These are phyloP conservation scores for Sarocladiaceae sp. DNA, from an alignment of 2,329 filamentous ascomycete species.

Conservation along the genomic window DNA sequence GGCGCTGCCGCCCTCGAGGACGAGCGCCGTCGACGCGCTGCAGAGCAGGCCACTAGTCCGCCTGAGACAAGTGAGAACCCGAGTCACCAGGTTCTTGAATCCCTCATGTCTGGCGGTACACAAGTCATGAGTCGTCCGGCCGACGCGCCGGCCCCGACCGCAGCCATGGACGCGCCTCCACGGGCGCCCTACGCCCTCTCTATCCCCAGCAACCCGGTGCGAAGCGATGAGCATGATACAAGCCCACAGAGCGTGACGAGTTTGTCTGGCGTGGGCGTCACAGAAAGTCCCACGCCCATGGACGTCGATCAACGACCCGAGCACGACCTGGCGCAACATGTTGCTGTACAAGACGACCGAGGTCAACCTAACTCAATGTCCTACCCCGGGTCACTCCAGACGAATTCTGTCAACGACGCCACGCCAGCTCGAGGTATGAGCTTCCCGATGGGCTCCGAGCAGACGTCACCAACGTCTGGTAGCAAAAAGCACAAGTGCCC, in stretches of 20 bases:
- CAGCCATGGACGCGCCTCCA: slow-evolving; percentile 31
- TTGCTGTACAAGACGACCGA: slow-evolving; percentile 46
- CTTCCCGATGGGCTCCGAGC: slow-evolving; percentile 43
- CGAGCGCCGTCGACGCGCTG: slow-evolving; percentile 41
- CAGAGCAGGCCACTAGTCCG: slow-evolving; percentile 30
- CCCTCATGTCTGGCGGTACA: slow-evolving; percentile 46
- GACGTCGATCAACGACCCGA: slow-evolving; percentile 42
- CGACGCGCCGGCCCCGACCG: slow-evolving; percentile 43
- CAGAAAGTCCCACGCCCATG: slow-evolving; percentile 47
- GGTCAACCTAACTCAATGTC: slow-evolving; percentile 44
- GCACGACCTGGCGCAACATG: slow-evolving; percentile 27
- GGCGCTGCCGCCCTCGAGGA: slow-evolving; percentile 49
- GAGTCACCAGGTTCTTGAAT: slow-evolving; percentile 45
- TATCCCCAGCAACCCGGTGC: slow-evolving; percentile 25
- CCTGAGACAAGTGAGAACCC: slow-evolving; percentile 46
- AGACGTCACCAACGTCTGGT: slow-evolving; percentile 50
- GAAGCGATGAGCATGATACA: slow-evolving; percentile 32
- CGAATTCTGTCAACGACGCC: slow-evolving; percentile 34
- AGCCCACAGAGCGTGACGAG: slow-evolving; percentile 39
- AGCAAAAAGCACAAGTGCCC: slow-evolving; percentile 93
- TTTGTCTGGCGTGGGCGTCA: slow-evolving; percentile 36
- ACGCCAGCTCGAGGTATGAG: slow-evolving; percentile 47
- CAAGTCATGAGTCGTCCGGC: slow-evolving; percentile 50
- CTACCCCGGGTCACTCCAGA: slow-evolving; percentile 46
- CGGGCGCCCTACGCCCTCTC: slow-evolving; percentile 18